Conservation (phyloP, 257 asterid genomes). For the Gynochthodes officinalis region DNA sequence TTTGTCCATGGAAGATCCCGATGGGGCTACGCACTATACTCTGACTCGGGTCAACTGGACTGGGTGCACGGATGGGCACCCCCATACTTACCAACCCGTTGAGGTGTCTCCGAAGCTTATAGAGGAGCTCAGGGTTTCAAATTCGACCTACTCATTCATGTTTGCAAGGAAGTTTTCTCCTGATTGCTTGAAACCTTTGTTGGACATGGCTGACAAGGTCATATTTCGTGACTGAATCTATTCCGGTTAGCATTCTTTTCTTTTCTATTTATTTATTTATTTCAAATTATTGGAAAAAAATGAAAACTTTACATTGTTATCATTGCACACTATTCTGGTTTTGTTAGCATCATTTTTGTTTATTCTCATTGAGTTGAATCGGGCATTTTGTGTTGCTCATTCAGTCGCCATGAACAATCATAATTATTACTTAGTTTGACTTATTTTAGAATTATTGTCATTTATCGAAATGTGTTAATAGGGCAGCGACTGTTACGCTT, state of each 20-base stretch:
- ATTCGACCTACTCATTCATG: slow-evolving; percentile 48
- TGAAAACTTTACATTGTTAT: no score
- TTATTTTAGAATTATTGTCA: no score
- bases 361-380: not conserved
- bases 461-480: not conserved
- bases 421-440: not conserved
- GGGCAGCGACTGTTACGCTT: slow-evolving; percentile 2
- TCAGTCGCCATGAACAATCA: not conserved
- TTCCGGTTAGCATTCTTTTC: slow-evolving; percentile 33
- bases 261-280: not conserved
- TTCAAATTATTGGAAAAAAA: not conserved
- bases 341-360: not conserved
- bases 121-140: slow-evolving; percentile 37
- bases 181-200: slow-evolving; percentile 65
- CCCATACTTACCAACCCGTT: slow-evolving; percentile 48
- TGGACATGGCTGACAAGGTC: slow-evolving; percentile 45
- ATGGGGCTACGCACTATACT: slow-evolving; percentile 45
- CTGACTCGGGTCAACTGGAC: slow-evolving; percentile 83
- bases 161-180: slow-evolving; percentile 76
- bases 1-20: slow-evolving; percentile 71
- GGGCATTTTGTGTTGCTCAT: no score
- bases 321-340: no score
- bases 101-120: slow-evolving; percentile 56
- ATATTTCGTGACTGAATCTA: slow-evolving; percentile 49
- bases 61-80: slow-evolving; percentile 59